phyloP scores from a whole-genome alignment of 2,329 filamentous ascomycete species.

The Monilinia fructicola region DNA sequence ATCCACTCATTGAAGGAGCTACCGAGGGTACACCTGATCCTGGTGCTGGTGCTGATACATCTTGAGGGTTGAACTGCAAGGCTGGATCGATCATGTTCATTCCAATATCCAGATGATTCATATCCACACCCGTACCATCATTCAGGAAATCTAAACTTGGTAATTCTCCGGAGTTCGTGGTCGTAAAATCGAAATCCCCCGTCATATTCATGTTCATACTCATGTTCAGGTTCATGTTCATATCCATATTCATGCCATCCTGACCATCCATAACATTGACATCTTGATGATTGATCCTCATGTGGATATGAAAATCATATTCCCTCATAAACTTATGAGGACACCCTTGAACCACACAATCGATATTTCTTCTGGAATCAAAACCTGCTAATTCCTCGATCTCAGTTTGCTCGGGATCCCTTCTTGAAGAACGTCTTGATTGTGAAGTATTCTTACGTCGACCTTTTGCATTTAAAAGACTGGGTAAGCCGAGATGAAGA shows the following conservation, averaged over 20 bases:
- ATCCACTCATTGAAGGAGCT: slow-evolving; percentile 15
- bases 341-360: slow-evolving; percentile 53
- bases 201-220: slow-evolving; percentile 1
- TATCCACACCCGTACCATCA: neutral
- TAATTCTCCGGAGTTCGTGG: slow-evolving; percentile 3
- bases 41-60: neutral
- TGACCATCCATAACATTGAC: slow-evolving; percentile 5
- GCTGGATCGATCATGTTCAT: slow-evolving; percentile 20
- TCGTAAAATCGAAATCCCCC: neutral
- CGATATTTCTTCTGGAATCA: slow-evolving; percentile 47
- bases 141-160: slow-evolving; percentile 17
- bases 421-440: slow-evolving; percentile 2
- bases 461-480: slow-evolving; percentile 43
- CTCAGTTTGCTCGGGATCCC: slow-evolving; percentile 29
- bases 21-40: neutral
- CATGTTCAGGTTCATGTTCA: neutral
- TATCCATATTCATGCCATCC: neutral
- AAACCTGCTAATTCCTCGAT: slow-evolving; percentile 55
- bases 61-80: slow-evolving; percentile 10
- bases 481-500: slow-evolving; percentile 67
- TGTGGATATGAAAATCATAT: slow-evolving; percentile 57
- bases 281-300: slow-evolving; percentile 47
- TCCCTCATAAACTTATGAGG: slow-evolving; percentile 55
- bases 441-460: slow-evolving; percentile 36
- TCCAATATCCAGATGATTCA: neutral